A percentile compares a stretch with the other conserved stretches of the same genome.
Evolutionary conservation across 352 stramenopile species (phyloP).

Genomic region (Hyaloperonospora arabidopsidis): DNA sequence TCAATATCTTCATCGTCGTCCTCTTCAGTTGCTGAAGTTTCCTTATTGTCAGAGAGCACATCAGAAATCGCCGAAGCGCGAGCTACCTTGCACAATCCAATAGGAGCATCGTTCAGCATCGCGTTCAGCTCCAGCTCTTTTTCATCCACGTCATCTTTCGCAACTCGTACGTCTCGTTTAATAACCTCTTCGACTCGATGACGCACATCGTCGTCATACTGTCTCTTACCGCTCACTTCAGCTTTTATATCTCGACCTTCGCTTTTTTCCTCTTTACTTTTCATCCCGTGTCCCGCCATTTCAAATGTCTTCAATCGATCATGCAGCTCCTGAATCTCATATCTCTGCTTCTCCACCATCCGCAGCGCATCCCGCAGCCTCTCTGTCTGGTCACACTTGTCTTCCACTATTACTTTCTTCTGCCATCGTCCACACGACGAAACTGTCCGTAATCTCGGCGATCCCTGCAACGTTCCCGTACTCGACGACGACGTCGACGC

Average conservation of each 20-base stretch:
- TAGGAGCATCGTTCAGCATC: constrained; percentile 19
- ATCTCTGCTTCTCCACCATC: constrained; percentile 58
- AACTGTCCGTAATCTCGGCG: constrained; percentile 5
- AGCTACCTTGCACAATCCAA: constrained; percentile 21
- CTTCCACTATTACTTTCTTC: constrained; percentile 18
- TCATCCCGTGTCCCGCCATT: background rate
- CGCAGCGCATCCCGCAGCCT: constrained; percentile 64
- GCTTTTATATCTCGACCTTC: background rate
- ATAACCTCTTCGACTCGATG: background rate
- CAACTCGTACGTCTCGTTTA: background rate
- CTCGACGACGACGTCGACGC: constrained; percentile 10
- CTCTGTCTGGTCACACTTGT: constrained; percentile 40
- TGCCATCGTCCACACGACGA: constrained; percentile 3
- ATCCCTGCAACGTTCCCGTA: background rate
- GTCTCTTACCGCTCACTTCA: background rate
- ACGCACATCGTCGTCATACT: background rate
- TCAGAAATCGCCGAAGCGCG: constrained; percentile 19
- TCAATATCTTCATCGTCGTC: constrained; percentile 6
- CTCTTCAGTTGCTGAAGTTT: constrained; percentile 11
- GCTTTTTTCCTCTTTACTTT: background rate
- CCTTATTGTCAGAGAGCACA: constrained; percentile 28
- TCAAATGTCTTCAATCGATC: constrained; percentile 21
- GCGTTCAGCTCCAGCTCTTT: constrained; percentile 15
- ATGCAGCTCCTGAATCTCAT: constrained; percentile 60
- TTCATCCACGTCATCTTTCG: background rate